Evolutionary conservation across 2,329 filamentous ascomycete genomes (phyloP).

Genomic region (Cercospora citrullina): DNA sequence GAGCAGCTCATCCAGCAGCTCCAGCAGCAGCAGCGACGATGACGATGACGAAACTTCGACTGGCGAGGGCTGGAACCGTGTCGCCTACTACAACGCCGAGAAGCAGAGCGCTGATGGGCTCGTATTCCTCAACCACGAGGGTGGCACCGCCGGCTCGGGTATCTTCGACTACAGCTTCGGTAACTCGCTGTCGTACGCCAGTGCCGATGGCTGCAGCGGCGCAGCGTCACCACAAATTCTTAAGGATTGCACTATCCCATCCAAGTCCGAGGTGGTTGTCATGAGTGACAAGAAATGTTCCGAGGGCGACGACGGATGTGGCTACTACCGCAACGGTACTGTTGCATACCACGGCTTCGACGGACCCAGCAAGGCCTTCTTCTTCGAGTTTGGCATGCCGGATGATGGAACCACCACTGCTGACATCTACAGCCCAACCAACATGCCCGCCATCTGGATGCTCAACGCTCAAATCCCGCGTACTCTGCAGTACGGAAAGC

Average conservation of each 20-base stretch:
- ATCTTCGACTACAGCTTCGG: slow-evolving; percentile 57
- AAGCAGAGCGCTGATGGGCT: slow-evolving; percentile 52
- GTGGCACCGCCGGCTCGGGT: slow-evolving; percentile 55
- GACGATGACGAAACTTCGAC: slow-evolving; percentile 23
- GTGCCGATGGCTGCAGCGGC: slow-evolving; percentile 49
- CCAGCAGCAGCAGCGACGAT: slow-evolving; percentile 15
- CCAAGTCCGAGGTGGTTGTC: slow-evolving; percentile 54
- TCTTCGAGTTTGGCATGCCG: slow-evolving; percentile 74
- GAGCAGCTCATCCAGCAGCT: slow-evolving; percentile 3
- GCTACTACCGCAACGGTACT: slow-evolving; percentile 39
- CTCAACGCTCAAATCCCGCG: slow-evolving; percentile 73
- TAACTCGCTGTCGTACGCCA: slow-evolving; percentile 59
- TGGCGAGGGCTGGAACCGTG: slow-evolving; percentile 37
- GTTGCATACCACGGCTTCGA: slow-evolving; percentile 65
- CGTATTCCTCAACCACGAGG: slow-evolving; percentile 60
- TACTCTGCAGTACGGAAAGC: slow-evolving; percentile 65
- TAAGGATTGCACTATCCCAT: slow-evolving; percentile 51
- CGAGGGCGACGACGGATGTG: slow-evolving; percentile 43
- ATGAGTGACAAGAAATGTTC: slow-evolving; percentile 55
- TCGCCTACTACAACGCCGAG: slow-evolving; percentile 41
- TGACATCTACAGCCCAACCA: slow-evolving; percentile 42
- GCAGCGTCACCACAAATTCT: slow-evolving; percentile 53
- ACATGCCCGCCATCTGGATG: slow-evolving; percentile 75
- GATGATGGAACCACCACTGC: slow-evolving; percentile 52
- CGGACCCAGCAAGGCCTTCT: slow-evolving; percentile 69